Percentiles rank a stretch among this genome's conserved stretches.
These are phyloP conservation scores for Apophysomyces sp. DNA, from an alignment of 371 early-diverging fungal species.

Conservation along the genomic window DNA sequence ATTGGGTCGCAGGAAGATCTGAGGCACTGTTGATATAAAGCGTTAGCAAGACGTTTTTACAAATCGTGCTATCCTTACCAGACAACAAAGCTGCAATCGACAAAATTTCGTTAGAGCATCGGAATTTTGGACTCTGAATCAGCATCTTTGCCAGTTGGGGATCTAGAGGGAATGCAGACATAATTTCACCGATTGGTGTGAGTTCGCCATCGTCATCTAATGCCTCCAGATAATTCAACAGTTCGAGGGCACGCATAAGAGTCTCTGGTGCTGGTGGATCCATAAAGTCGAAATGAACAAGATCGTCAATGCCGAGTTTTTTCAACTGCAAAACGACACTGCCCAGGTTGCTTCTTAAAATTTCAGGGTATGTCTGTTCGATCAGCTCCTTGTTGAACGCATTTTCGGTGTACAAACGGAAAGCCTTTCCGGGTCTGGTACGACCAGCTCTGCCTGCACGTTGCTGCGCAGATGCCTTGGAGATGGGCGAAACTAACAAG, in stretches of 20 bases:
- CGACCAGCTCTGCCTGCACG: conserved; percentile 93
- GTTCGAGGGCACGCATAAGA: conserved; percentile 88
- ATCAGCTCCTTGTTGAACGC: conserved; percentile 79
- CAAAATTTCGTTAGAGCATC: conserved; percentile 91
- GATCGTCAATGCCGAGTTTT: conserved; percentile 86
- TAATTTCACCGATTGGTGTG: conserved; percentile 76
- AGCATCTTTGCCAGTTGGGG: conserved; percentile 88
- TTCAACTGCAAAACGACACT: conserved; percentile 84
- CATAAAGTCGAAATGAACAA: conserved; percentile 94
- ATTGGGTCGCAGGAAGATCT: conserved; percentile 88
- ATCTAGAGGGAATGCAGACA: conserved; percentile 92
- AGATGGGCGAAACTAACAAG: conserved; percentile 73
- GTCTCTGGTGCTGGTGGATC: conserved; percentile 93
- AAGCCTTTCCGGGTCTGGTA: conserved; percentile 91
- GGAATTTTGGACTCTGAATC: conserved; percentile 77
- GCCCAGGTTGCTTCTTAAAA: conserved; percentile 83
- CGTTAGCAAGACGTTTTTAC: not conserved
- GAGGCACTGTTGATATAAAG: conserved; percentile 58
- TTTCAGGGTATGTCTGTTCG: conserved; percentile 92
- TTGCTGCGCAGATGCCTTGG: conserved; percentile 81
- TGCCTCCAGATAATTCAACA: conserved; percentile 88
- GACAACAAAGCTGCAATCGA: conserved; percentile 92
- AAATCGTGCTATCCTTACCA: conserved; percentile 15
- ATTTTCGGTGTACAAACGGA: conserved; percentile 90
- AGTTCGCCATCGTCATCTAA: conserved; percentile 86